These are phyloP conservation scores for Boletus eberwhitei DNA, from an alignment of 768 basidiomycete genomes.

Conservation along the genomic window DNA sequence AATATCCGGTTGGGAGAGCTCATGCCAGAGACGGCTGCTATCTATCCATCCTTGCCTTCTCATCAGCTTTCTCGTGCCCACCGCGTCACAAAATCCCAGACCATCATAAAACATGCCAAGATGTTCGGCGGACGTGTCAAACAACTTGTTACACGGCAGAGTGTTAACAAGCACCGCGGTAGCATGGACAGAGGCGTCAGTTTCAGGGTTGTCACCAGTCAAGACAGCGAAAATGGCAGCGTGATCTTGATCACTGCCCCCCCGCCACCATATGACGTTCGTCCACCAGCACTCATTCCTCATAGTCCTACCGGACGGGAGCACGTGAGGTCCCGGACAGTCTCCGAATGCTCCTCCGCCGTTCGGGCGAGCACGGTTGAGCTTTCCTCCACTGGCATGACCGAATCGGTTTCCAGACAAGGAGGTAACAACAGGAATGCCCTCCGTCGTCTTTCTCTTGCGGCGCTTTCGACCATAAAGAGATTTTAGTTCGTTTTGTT, in stretches of 20 bases:
- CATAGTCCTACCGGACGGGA: slow-evolving; percentile 3
- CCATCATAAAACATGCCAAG: slow-evolving; percentile 27
- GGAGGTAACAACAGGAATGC: slow-evolving; percentile 18
- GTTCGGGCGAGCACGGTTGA: slow-evolving; percentile 14
- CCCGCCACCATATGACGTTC: slow-evolving; percentile 24
- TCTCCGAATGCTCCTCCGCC: slow-evolving; percentile 25
- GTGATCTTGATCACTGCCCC: slow-evolving; percentile 31
- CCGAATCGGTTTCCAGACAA: slow-evolving; percentile 14
- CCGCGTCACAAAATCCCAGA: slow-evolving; percentile 12
- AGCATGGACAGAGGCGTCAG: slow-evolving; percentile 22
- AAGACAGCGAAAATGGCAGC: slow-evolving; percentile 31
- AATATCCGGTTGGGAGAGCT: slow-evolving; percentile 6
- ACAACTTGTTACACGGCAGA: slow-evolving; percentile 21
- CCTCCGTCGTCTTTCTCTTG: slow-evolving; percentile 31
- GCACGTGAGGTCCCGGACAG: slow-evolving; percentile 14
- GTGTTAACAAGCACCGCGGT: slow-evolving; percentile 6
- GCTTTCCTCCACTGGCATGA: background rate
- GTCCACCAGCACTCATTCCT: slow-evolving; percentile 4
- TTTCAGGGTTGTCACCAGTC: slow-evolving; percentile 18
- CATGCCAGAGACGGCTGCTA: slow-evolving; percentile 1
- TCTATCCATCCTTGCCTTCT: slow-evolving; percentile 3
- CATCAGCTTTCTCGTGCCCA: slow-evolving; percentile 5
- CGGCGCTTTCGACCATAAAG: slow-evolving; percentile 30
- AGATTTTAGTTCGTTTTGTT: slow-evolving; percentile 9
- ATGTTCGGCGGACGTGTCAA: slow-evolving; percentile 29